A percentile compares a stretch with the other conserved stretches of the same genome.
These are phyloP conservation scores for Mycena vulgaris DNA, from an alignment of 768 basidiomycete species.

Conservation along the genomic window DNA sequence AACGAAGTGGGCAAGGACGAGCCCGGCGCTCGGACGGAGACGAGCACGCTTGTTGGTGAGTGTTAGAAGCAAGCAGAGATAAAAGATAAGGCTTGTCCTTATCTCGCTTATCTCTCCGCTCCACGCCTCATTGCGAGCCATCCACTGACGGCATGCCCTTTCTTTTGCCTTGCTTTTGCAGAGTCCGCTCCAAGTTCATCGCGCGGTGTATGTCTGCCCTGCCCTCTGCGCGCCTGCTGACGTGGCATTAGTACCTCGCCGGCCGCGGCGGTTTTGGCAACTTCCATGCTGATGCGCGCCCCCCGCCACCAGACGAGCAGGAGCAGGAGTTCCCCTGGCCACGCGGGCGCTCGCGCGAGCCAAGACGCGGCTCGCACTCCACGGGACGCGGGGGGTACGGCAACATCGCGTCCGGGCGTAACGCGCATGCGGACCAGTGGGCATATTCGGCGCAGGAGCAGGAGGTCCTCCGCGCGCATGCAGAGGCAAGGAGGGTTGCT, in stretches of 20 bases:
- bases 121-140: not conserved
- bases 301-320: not conserved
- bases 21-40: not conserved
- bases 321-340: conserved; percentile 28
- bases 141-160: conserved; percentile 14
- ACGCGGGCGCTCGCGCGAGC: conserved; percentile 30
- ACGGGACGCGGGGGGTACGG: conserved; percentile 34
- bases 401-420: conserved; percentile 38
- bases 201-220: not conserved
- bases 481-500: conserved; percentile 24
- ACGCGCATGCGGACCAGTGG: conserved; percentile 46
- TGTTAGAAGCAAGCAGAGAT: conserved; percentile 6
- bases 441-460: conserved; percentile 32
- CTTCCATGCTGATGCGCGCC: conserved; percentile 1
- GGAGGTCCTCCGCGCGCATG: conserved; percentile 32
- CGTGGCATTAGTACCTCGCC: conserved; percentile 21
- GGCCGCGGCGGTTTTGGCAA: conserved; percentile 31
- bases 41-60: conserved; percentile 19
- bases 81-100: not conserved
- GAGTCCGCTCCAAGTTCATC: conserved; percentile 1
- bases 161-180: conserved; percentile 15
- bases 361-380: conserved; percentile 22
- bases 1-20: not conserved
- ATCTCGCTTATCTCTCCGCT: conserved; percentile 4
- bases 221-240: conserved; percentile 12